phyloP scores from a whole-genome alignment of 495 filamentous ascomycete species.

The Xeromyces bisporus region DNA sequence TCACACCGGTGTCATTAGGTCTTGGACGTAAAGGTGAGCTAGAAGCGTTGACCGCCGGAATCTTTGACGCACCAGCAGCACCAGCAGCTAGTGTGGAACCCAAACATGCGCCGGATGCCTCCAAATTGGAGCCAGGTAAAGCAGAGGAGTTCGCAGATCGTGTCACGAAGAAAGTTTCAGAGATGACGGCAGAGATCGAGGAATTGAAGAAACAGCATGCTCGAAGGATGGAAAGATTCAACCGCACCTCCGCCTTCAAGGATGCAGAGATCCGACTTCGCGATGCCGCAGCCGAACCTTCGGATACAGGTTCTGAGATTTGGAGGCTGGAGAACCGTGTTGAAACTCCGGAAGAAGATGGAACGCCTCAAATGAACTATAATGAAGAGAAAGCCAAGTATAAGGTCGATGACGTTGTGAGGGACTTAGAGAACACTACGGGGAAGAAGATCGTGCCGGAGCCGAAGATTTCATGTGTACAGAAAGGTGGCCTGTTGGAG shows the following conservation, averaged over 20 bases:
- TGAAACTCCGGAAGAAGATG: constrained; percentile 35
- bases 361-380: constrained; percentile 18
- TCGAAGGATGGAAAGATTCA: constrained; percentile 54
- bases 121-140: constrained; percentile 46
- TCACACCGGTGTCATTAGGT: constrained; percentile 74
- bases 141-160: constrained; percentile 64
- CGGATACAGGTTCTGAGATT: constrained; percentile 35
- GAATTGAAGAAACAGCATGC: constrained; percentile 64
- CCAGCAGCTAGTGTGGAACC: constrained; percentile 14
- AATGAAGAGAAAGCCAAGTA: constrained; percentile 30
- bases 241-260: constrained; percentile 44
- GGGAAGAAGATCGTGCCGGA: constrained; percentile 39
- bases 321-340: constrained; percentile 47
- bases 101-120: constrained; percentile 26
- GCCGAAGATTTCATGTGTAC: constrained; percentile 45
- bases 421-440: constrained; percentile 37
- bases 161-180: constrained; percentile 43
- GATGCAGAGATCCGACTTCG: constrained; percentile 43
- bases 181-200: constrained; percentile 63
- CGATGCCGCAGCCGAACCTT: constrained; percentile 32
- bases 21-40: constrained; percentile 78
- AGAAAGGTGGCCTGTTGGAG: constrained; percentile 57
- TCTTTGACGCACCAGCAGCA: constrained; percentile 44
- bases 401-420: constrained; percentile 43
- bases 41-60: constrained; percentile 59